Base-by-base conservation (phyloP, 768 basidiomycete species). In the Leucosporidium scottii region DNA sequence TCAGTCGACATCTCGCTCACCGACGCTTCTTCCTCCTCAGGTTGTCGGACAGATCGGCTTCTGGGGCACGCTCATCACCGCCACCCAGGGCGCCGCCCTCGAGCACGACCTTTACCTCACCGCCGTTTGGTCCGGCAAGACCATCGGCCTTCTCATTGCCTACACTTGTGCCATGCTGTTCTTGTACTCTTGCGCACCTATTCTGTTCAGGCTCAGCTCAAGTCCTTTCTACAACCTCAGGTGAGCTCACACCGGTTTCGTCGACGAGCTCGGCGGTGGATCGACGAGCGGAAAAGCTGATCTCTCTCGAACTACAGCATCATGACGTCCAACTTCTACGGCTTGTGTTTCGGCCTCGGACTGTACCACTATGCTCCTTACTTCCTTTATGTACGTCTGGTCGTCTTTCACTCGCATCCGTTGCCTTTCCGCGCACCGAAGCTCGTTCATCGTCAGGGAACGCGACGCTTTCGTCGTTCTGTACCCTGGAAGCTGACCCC, bases 11-110 rank as follows among this genome's bases (percentile, higher is more conserved):
- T 34, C 34, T 34, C 34, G 34, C 34, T 34, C 5, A 27, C 15
- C 36, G 27, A n/a, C 28, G 6, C 30, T 36, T 17, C 7, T 44
- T 9, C 39, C 7, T 44, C 2, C 34, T 36, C 39, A 44, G 39
- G 73, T 76, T 30, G 71, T 76, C 25, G 75, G 75, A 0, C 74
- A 75, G 67, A 62, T 76, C 28, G 75, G 75, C n/a, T 65, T 76
- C 58, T 73, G 65, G 65, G 75, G 74, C 7, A 71, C 67, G 25
- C 50, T 76, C 3, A 63, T 71, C 53, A 71, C 69, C 50, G 74
- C 63, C 31, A 73, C 68, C n/a, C 75, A 75, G 49, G 69, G 62
- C 15, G 70, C 70, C n/a, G 55, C 55, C 0, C 70, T 75, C 44
- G 74, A 76, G 54, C 72, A 73, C 58, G 58, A 70, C 4, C 44